Conservation (phyloP, 164 flowering plant species). For the Cinnamomum chago region DNA sequence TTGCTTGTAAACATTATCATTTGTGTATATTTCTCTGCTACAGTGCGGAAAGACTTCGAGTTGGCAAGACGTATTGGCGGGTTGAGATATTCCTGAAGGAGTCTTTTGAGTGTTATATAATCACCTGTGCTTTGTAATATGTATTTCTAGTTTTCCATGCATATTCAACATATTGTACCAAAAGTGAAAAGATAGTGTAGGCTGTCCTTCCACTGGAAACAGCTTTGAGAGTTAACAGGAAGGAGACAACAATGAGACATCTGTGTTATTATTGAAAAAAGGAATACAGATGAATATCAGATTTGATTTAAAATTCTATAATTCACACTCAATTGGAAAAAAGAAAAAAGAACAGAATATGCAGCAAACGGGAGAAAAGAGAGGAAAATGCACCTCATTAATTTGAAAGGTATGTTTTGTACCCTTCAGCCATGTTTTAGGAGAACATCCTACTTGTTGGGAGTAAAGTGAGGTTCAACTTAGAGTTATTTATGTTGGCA, state of each 20-base stretch:
- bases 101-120: not conserved
- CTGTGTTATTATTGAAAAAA: not conserved
- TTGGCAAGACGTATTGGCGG: conserved; percentile 1
- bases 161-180: not conserved
- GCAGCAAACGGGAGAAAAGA: too few relatives aligned
- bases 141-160: not conserved
- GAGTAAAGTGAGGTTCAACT: too few relatives aligned
- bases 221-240: not conserved
- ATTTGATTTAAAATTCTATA: too few relatives aligned
- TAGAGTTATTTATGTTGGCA: too few relatives aligned
- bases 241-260: not conserved
- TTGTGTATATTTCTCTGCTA: not conserved
- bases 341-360: too few relatives aligned
- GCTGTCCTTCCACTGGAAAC: not conserved
- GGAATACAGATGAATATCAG: too few relatives aligned
- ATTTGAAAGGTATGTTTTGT: too few relatives aligned
- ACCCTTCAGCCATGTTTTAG: too few relatives aligned
- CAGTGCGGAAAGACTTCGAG: conserved; percentile 1
- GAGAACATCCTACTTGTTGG: too few relatives aligned
- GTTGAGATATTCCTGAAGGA: not conserved
- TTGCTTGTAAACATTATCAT: not conserved
- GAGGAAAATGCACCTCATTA: too few relatives aligned
- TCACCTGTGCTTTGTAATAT: not conserved
- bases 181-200: not conserved
- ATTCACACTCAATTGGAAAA: too few relatives aligned